Base-by-base conservation (phyloP, 2,329 filamentous ascomycete genomes). In the Penicillium sp. region DNA sequence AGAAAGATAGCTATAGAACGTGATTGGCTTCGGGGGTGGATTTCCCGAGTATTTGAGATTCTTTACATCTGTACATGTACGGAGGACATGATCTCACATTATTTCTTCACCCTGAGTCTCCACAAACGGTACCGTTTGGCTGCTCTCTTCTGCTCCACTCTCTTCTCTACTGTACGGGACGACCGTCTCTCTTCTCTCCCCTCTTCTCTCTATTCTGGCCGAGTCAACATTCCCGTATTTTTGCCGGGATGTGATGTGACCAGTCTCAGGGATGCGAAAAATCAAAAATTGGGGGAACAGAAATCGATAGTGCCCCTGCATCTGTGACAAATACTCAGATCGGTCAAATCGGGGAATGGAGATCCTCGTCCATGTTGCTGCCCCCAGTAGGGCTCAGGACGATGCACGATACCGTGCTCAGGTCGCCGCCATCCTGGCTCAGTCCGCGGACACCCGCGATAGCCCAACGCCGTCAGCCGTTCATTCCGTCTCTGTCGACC, bases 331-430 rank as follows among this genome's bases (percentile, higher is more conserved):
- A 58, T 58, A 54, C 46, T 31, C 26, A 31, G 29, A 31, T 31
- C 29, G 45, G 43, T 42, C 26, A 31, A 14, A 31, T 31, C 29
- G 45, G 43, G 53, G 23, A 43, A 71, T 70, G 64, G 61, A 78
- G 65, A 71, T 78, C 54, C 73, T 78, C 53, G 73, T 77, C 49
- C 77, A 78, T 64, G 67, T 79, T 60, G 69, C 73, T 50, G 76
- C 76, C 19, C 70, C 74, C 29, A 73, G 73, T 61, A 68, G 65
- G 50, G 64, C 61, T 35, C 63, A 60, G 46, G 73, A 78, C 58
- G 76, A 79, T 65, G 68, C 67, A 31, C 69, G 67, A 53, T 77
- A 78, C 64, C 69, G 69, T 35, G 67, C 72, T 13, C 73, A 77
- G 33, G 74, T 76, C 43, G 67, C 69, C 50, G 71, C 75, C 9